Conservation (phyloP, 192 early-diverging fungal genomes). For the Coemansia javaensis region DNA sequence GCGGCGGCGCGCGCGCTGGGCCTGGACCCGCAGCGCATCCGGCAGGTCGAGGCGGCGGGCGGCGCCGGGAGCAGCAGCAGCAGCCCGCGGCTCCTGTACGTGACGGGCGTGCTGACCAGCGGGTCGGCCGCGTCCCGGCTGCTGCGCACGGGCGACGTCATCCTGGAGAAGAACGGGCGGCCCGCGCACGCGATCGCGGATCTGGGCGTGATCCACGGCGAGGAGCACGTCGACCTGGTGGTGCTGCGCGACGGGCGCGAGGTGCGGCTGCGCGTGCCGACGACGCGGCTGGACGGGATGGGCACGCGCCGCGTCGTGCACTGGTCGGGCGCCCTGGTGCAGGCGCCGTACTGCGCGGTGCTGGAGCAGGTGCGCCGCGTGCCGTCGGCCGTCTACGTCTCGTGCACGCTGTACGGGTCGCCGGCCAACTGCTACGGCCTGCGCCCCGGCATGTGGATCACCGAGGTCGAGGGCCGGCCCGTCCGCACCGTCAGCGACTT, state of each 20-base stretch:
- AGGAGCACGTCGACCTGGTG: constrained; percentile 52
- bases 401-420: constrained; percentile 69
- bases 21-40: constrained; percentile 57
- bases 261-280: constrained; percentile 60
- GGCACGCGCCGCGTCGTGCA: constrained; percentile 69
- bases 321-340: constrained; percentile 84
- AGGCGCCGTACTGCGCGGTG: constrained; percentile 69
- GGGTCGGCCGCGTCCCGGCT: constrained; percentile 50
- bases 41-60: constrained; percentile 38
- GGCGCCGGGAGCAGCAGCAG: no score
- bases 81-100: constrained; percentile 54
- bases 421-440: constrained; percentile 64
- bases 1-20: constrained; percentile 66
- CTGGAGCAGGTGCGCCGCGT: constrained; percentile 62
- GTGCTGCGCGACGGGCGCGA: constrained; percentile 72
- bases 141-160: constrained; percentile 61
- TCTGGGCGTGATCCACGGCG: constrained; percentile 51
- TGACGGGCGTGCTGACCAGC: constrained; percentile 54
- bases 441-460: constrained; percentile 73
- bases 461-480: constrained; percentile 60
- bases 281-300: constrained; percentile 52
- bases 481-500: constrained; percentile 63
- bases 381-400: constrained; percentile 65
- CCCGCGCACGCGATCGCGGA: constrained; percentile 58
- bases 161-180: constrained; percentile 59